Percentiles rank a stretch among this genome's conserved stretches.
Conservation (phyloP, 1,139 yeast species). For the Meyerozyma smithsonii region DNA sequence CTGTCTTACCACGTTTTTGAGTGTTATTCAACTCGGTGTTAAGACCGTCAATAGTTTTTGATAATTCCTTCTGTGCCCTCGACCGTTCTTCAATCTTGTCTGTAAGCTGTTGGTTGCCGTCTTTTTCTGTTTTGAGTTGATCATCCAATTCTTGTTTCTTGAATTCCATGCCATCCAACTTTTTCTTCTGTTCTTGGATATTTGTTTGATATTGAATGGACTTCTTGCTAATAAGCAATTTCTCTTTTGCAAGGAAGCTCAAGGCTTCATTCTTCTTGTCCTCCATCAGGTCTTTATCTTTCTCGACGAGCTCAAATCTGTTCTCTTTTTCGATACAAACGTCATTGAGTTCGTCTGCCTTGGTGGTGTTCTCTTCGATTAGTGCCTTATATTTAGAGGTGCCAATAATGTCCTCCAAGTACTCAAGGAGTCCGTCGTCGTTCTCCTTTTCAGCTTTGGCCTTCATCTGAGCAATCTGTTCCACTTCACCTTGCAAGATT, state of each 20-base stretch:
- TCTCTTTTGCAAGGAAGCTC: slow-evolving; percentile 61
- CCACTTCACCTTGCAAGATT: slow-evolving; percentile 97
- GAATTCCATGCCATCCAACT: slow-evolving; percentile 33
- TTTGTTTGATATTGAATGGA: slow-evolving; percentile 57
- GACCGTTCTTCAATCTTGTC: slow-evolving; percentile 38
- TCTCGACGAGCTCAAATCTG: slow-evolving; percentile 73
- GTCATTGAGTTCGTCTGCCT: slow-evolving; percentile 70
- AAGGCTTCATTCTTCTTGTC: slow-evolving; percentile 67
- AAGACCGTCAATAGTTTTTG: slow-evolving; percentile 22
- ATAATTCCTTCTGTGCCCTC: slow-evolving; percentile 29
- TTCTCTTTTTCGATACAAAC: slow-evolving; percentile 76
- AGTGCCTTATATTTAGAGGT: slow-evolving; percentile 77
- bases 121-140: slow-evolving; percentile 43
- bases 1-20: slow-evolving; percentile 33
- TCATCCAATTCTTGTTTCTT: slow-evolving; percentile 34
- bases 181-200: slow-evolving; percentile 34
- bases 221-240: slow-evolving; percentile 48
- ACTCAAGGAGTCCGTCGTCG: slow-evolving; percentile 92
- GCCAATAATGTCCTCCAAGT: slow-evolving; percentile 94
- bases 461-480: slow-evolving; percentile 97
- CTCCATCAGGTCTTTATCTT: slow-evolving; percentile 69
- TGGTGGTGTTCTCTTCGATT: slow-evolving; percentile 60
- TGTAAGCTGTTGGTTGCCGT: slow-evolving; percentile 40
- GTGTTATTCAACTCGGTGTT: slow-evolving; percentile 28
- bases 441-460: slow-evolving; percentile 90